Evolutionary conservation across 2,329 filamentous ascomycete genomes (phyloP).

Genomic region (Corniculantispora saksenae): DNA sequence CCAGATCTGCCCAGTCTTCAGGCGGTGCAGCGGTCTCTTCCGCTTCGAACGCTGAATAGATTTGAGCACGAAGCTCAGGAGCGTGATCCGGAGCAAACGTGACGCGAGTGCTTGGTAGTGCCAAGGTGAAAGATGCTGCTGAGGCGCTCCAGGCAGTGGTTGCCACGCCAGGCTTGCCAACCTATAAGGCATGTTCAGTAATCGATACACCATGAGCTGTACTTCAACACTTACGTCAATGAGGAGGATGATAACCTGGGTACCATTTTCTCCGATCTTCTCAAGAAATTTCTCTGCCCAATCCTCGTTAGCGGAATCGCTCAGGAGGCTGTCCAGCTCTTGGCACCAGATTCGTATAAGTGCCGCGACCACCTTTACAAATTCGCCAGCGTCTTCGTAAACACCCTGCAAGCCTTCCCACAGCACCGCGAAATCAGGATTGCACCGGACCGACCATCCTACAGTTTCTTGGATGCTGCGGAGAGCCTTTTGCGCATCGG

Average conservation of each 20-base stretch:
- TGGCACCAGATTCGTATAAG: slow-evolving; percentile 43
- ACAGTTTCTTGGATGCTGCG: slow-evolving; percentile 34
- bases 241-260: slow-evolving; percentile 33
- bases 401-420: slow-evolving; percentile 37
- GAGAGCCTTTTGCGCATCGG: slow-evolving; percentile 36
- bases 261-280: slow-evolving; percentile 25
- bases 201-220: not conserved
- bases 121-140: not conserved
- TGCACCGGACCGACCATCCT: slow-evolving; percentile 40
- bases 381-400: slow-evolving; percentile 42
- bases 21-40: slow-evolving; percentile 21
- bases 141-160: not conserved
- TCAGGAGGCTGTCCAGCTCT: slow-evolving; percentile 41
- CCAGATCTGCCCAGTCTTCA: slow-evolving; percentile 50
- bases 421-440: slow-evolving; percentile 47
- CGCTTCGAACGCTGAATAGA: slow-evolving; percentile 38
- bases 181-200: slow-evolving; percentile 4
- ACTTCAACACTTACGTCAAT: slow-evolving; percentile 34
- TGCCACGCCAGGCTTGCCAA: not conserved
- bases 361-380: slow-evolving; percentile 40
- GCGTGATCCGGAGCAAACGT: slow-evolving; percentile 10
- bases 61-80: slow-evolving; percentile 16
- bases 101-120: slow-evolving; percentile 7
- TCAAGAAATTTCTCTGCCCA: slow-evolving; percentile 48
- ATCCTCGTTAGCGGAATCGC: slow-evolving; percentile 39